Base-by-base conservation (phyloP, 164 flowering plant species). In the Stephania cephalantha region DNA sequence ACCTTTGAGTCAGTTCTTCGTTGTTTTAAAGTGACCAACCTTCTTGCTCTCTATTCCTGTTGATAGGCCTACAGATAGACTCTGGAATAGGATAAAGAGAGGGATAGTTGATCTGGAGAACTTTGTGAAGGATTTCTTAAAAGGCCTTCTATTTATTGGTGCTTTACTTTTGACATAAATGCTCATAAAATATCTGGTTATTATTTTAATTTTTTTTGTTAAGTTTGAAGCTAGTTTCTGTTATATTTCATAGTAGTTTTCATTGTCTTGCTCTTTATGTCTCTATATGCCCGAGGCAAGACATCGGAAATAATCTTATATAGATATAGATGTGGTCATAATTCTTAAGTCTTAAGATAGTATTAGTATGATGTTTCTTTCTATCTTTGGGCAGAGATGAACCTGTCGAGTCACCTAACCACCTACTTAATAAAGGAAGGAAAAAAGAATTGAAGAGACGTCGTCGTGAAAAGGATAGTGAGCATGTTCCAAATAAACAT, bases 391-490 rank as follows among this genome's bases (percentile, higher is more conserved):
- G 68, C 65, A 89, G 91, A 73, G 89, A 82, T 68, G 92, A 91
- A 73, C 87, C 89, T 66, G 18, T 84, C n/a, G n/a, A 18, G 68
- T 75, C 86, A 63, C 83, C 90, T 69, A 79, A 84, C 65, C 89
- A 85, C 81, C 90, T 88, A 81, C 88, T 87, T 35, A 95, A 89
- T 86, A 95, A 91, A 82, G 91, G 95, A 81, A 86, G 93, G 76
- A 86, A 91, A 77, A 93, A 90, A 78, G 98, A 92, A 79, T 7
- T 74, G 25, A 52, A 58, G 65, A 58, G 77, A 77, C 76, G 81
- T 72, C 81, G 48, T 75, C 79, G 73, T 63, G 92, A 86, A 65
- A 78, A 75, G 78, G 88, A 77, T 58, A n/a, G 22, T 74, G 88
- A 79, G 69, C 78, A 72, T 72, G 31, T 72, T 45, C 75, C 88